phyloP scores from a whole-genome alignment of 1,284 basidiomycete genomes.

The Trametes pubescens region DNA sequence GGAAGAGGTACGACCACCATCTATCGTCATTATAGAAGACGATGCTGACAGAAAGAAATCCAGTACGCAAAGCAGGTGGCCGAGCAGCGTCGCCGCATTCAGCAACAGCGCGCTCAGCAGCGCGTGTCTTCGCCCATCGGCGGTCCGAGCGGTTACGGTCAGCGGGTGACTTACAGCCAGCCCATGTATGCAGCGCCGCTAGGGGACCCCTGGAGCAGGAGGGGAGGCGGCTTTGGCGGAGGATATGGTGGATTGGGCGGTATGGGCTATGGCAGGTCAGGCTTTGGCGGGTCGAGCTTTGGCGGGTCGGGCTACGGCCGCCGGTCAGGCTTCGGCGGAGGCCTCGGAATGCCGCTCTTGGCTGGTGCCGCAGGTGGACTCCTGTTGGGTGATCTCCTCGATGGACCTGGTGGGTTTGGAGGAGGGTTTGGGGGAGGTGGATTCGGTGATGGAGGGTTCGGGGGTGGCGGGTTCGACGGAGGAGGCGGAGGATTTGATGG shows the following conservation, averaged over 20 bases:
- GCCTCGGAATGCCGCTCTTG: conserved; percentile 57
- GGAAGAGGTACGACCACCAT: conserved; percentile 43
- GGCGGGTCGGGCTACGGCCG: conserved; percentile 1
- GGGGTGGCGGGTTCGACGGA: conserved; percentile 25
- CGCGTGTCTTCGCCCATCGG: conserved; percentile 28
- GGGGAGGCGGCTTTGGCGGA: conserved; percentile 21
- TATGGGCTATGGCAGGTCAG: conserved; percentile 19
- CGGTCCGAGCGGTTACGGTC: conserved; percentile 7
- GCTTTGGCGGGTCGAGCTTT: not conserved
- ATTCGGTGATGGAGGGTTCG: conserved; percentile 26
- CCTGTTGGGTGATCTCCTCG: conserved; percentile 59
- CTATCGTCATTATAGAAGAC: not conserved
- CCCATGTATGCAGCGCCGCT: conserved; percentile 37
- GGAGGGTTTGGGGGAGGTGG: conserved; percentile 23
- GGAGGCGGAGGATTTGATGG: conserved; percentile 18
- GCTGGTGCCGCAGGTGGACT: conserved; percentile 70
- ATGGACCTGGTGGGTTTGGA: conserved; percentile 27
- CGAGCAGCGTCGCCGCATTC: conserved; percentile 40
- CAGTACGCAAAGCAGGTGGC: conserved; percentile 39
- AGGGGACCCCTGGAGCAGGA: conserved; percentile 33
- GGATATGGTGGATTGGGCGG: conserved; percentile 26
- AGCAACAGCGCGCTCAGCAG: conserved; percentile 43
- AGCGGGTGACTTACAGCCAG: conserved; percentile 28
- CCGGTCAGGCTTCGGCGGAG: conserved; percentile 37
- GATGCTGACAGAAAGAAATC: not conserved